Percentiles rank a stretch among this genome's conserved stretches.
Conservation (phyloP, 176 grass and related monocot genomes). For the Elaeis guineensis region DNA sequence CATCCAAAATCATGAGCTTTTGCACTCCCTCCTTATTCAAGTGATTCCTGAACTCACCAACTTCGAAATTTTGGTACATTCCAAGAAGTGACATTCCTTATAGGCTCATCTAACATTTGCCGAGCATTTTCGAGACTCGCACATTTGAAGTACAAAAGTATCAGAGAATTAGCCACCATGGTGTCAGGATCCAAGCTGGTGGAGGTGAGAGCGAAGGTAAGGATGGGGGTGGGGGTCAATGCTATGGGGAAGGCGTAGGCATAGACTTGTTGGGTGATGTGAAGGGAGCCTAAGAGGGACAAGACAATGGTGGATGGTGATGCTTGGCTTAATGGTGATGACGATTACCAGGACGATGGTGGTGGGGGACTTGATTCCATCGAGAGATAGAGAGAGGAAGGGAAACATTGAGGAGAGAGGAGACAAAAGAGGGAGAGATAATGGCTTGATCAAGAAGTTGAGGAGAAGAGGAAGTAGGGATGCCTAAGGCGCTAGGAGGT, state of each 20-base stretch:
- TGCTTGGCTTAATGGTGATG: too few relatives aligned
- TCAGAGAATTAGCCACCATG: constrained; percentile 6
- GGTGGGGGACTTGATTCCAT: too few relatives aligned
- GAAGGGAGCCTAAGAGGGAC: constrained; percentile 11
- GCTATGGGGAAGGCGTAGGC: constrained; percentile 18
- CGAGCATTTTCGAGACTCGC: constrained; percentile 6
- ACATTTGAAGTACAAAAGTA: constrained; percentile 10
- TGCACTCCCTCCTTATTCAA: not conserved
- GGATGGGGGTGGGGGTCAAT: constrained; percentile 20
- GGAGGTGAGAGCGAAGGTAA: constrained; percentile 29
- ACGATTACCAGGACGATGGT: too few relatives aligned
- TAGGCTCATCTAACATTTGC: constrained; percentile 53
- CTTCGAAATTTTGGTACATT: constrained; percentile 41
- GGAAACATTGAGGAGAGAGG: too few relatives aligned
- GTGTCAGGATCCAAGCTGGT: not conserved
- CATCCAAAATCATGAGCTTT: constrained; percentile 30
- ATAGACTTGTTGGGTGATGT: not conserved
- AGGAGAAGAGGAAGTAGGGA: too few relatives aligned
- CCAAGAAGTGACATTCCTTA: constrained; percentile 39
- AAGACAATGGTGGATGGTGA: not conserved
- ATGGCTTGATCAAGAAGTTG: too few relatives aligned
- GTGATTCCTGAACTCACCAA: not conserved
- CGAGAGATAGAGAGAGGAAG: too few relatives aligned
- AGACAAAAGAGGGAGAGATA: too few relatives aligned
- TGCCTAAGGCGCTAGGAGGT: too few relatives aligned